Base-by-base conservation (phyloP, 768 basidiomycete species). In the Auricularia sp. region DNA sequence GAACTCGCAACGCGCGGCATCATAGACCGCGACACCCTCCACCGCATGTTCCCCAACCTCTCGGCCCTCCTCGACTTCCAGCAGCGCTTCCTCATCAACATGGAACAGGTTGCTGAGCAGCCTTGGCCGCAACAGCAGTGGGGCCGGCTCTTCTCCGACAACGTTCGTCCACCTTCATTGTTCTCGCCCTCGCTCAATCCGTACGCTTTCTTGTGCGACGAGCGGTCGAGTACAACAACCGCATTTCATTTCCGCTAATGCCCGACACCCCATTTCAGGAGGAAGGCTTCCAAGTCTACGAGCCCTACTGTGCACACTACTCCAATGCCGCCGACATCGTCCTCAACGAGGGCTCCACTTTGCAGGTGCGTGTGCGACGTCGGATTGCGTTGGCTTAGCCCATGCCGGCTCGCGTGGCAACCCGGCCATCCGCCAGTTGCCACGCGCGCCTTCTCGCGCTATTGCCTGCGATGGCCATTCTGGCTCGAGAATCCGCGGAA, bases 61-160 rank as follows among this genome's bases (percentile, higher is more conserved):
- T 91, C 93, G 80, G 90, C 93, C 73, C 83, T 99, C 36, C 83
- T 98, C 70, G 98, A 99, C 74, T 97, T 98, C 71, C 97, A 98
- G 74, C 86, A 94, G 68, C 87, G 88, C 73, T 95, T 96, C 76
- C 85, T 95, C 62, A 94, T 95, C 74, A 87, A 86, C 43, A 79
- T 96, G 43, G 93, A 97, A 74, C 85, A 87, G 69, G 93, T 86
- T 8, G 89, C 89, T 44, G 91, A 93, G 74, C 76, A 86, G 66
- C 80, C 88, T 51, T 92, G 90, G 85, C 84, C 82, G 69, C 87
- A 90, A 65, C 91, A 95, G 73, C 84, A 87, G 44, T 97, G 94
- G 90, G 93, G 94, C 21, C 78, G 84, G 66, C 83, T 86, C 66
- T 97, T 96, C 78, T 76, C 89, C 33, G 87, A 91, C 71, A 87